phyloP scores from a whole-genome alignment of 2,329 filamentous ascomycete species.

The Penicillium sp. region DNA sequence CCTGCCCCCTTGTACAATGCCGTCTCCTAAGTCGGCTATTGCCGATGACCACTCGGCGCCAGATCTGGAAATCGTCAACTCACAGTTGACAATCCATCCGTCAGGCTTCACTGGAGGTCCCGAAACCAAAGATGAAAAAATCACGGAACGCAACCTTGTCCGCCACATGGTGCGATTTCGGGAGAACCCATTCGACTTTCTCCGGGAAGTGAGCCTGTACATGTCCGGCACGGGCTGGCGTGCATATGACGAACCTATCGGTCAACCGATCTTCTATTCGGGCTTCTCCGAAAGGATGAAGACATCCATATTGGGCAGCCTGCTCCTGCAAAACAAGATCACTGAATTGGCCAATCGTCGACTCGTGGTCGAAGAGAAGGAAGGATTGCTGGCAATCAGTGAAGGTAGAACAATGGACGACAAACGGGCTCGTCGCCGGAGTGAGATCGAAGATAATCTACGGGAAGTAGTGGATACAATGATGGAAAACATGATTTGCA shows the following conservation, averaged over 20 bases:
- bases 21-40: slow-evolving; percentile 28
- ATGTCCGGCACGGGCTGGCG: slow-evolving; percentile 94
- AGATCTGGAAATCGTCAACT: slow-evolving; percentile 74
- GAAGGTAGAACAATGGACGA: slow-evolving; percentile 26
- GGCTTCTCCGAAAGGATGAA: slow-evolving; percentile 94
- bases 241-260: slow-evolving; percentile 84
- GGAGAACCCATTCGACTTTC: slow-evolving; percentile 68
- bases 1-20: slow-evolving; percentile 21
- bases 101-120: slow-evolving; percentile 55
- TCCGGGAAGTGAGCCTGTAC: slow-evolving; percentile 89
- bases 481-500: slow-evolving; percentile 97
- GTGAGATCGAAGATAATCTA: slow-evolving; percentile 69
- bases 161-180: slow-evolving; percentile 86
- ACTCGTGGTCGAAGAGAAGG: slow-evolving; percentile 70
- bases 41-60: slow-evolving; percentile 54
- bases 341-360: slow-evolving; percentile 71
- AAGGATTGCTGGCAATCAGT: slow-evolving; percentile 60
- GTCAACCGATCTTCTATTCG: slow-evolving; percentile 87
- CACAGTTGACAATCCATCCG: slow-evolving; percentile 71
- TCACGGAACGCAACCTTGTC: slow-evolving; percentile 47
- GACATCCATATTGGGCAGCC: slow-evolving; percentile 68
- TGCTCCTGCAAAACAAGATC: slow-evolving; percentile 72
- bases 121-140: slow-evolving; percentile 44
- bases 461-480: slow-evolving; percentile 79
- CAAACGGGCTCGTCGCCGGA: slow-evolving; percentile 34